Base-by-base conservation (phyloP, 2,329 filamentous ascomycete species). In the Colletotrichum filicis region DNA sequence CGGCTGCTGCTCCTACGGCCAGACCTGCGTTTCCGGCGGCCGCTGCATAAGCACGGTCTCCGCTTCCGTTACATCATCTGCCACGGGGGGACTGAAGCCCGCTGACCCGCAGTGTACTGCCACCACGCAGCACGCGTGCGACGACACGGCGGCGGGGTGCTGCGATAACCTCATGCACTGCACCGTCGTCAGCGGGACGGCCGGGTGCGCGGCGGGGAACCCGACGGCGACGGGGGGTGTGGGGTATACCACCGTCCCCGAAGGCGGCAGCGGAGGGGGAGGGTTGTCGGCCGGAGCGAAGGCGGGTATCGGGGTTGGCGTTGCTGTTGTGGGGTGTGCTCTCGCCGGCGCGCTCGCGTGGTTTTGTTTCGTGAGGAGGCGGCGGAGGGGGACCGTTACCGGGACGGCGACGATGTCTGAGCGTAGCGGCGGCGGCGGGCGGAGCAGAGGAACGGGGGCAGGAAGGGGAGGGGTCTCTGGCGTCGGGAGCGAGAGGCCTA, bases 271-370 rank as follows among this genome's bases (percentile, higher is more conserved):
- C 12, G 37, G 16, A n/a, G 37, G 37, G 19, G 37, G 37, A 14
- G 42, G 42, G 7, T n/a, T 90, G 6, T 86, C 87, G 1, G 78
- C 83, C 1, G 88, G 86, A 1, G 89, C 88, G 2, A 89, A 87
- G 76, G 88, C 87, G 0, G 90, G 90, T 2, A 87, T 92, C n/a
- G 89, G 86, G 6, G 82, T 87, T 0, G 90, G 88, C 22, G 84
- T 87, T 4, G 83, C 87, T 1, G 78, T 88, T 0, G 86, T 81
- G 32, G 83, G 81, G 1, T 81, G 83, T 4, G 57, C 84, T 6
- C 53, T 88, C 16, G 80, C 88, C 49, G 87, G 83, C 4, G 77
- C 77, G 3, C 73, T 85, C 19, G 82, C 84, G 0, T 91, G 86
- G 85, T 81, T 88, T 71, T 89, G 85, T 71, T 68, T 89, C 32